Evolutionary conservation across 2,329 filamentous ascomycete species (phyloP), one percentile per base, ranked within the genome.

Genomic region (Tetracladium maxilliforme): DNA sequence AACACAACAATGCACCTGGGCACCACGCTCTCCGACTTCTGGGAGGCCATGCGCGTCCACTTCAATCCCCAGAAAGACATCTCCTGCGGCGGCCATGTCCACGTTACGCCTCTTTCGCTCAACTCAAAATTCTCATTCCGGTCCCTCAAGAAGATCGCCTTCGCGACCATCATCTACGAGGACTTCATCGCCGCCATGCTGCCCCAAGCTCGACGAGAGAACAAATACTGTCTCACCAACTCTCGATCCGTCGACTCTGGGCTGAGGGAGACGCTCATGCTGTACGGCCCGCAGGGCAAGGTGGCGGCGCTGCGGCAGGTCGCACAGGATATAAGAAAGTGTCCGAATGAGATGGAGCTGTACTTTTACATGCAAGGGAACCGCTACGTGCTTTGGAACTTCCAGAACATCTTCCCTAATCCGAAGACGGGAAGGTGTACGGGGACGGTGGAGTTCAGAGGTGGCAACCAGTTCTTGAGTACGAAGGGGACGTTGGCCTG

Each of bases 21-120:
- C 24, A 34, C 29, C 26, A 48, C 44, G 35, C 41, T 54, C 30
- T 41, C 44, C 30, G 46, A 51, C 32, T 54, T 54, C 38, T 54
- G 50, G 50, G 45, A 52, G 36, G 49, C 49, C 31, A 51, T 53
- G 49, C 42, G 42, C 25, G 49, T 51, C n/a, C 47, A 52, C 36
- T 54, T 54, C 31, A 44, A 44, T 24, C 47, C 48, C 12, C 45
- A 49, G 30, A 35, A 39, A 16, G 45, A 51, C 28, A 23, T 36
- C 14, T 48, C 44, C 3, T 53, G 50, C 33, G 49, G 50, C 28
- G 48, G 49, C 23, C 50, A 54, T 35, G 47, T 54, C 29, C 50
- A 54, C 36, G 45, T 54, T 32, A 52, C 50, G 13, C 48, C 48
- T 16, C 35, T 48, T 20, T 43, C 37, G 16, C n/a, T n/a, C n/a